Base-by-base conservation (phyloP, 805 yeast genomes). In the Saccharomycopsis schoenii region DNA sequence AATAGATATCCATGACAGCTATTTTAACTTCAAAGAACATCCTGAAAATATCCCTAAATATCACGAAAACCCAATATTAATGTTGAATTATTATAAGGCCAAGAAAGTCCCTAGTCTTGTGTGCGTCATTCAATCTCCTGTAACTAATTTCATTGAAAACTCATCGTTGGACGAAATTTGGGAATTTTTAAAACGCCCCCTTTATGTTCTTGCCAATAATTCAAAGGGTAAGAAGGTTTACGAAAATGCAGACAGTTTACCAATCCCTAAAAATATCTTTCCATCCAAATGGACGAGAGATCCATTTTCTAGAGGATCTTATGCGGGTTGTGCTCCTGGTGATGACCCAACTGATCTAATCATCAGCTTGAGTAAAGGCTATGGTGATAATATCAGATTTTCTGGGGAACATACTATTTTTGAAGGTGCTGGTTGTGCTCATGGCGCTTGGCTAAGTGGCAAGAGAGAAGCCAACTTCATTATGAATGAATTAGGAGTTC, bases 391-490 rank as follows among this genome's bases (percentile, higher is more conserved):
- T 24, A 73, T 91, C 1, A 76, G 96, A 52, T 91, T 91, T 76
- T 97, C 97, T 0, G 97, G 97, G 8, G 97, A 91, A 69, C 97
- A 91, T 70, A 87, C 97, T 0, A 82, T 84, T 24, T 73, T 82
- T 66, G 96, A 89, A 66, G 97, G 96, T 8, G 87, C 90, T 15
- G 97, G 97, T 0, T 91, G 96, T 66, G 94, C 87, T 4, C 96
- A 91, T 69, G 97, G 96, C 0, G 97, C 97, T 0, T 89, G 89
- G 83, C 75, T 76, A 63, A 86, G 93, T 67, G 97, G 93, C 0
- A 68, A 67, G 57, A 74, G 93, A 64, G 85, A 82, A 65, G 85
- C 84, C 0, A 67, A 67, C 3, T 72, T 69, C 58, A 72, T 80
- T 10, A 50, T 73, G 37, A 65, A 68, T 19, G 57, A 62, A 21